These are phyloP conservation scores for Citrus australasica DNA, from an alignment of 345 rosid genomes.

Conservation along the genomic window DNA sequence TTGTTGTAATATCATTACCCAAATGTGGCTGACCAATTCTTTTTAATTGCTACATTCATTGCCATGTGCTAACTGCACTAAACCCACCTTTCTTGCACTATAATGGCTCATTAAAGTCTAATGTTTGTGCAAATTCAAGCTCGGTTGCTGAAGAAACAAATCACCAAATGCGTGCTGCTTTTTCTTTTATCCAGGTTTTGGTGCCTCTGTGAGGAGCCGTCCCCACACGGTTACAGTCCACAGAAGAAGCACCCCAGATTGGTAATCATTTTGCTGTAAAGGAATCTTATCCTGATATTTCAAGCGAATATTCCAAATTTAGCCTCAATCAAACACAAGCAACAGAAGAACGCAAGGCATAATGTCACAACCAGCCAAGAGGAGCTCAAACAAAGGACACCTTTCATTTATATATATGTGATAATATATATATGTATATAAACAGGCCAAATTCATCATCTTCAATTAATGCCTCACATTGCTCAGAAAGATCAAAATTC, in stretches of 20 bases:
- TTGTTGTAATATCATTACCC: background rate
- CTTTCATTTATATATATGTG: conserved; percentile 7
- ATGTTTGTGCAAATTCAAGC: background rate
- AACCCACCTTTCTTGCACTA: background rate
- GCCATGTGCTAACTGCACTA: background rate
- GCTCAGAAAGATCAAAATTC: background rate
- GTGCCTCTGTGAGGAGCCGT: background rate
- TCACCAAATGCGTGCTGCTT: background rate
- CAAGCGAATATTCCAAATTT: conserved; percentile 27
- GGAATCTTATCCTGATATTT: conserved; percentile 29
- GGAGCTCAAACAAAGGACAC: conserved; percentile 23
- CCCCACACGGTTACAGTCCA: background rate
- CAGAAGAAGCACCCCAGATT: background rate
- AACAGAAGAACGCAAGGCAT: background rate
- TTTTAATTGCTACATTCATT: background rate
- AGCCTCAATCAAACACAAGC: conserved; percentile 4
- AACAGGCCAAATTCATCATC: background rate
- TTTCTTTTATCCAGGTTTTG: background rate
- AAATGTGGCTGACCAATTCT: too few species aligned
- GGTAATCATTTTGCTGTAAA: conserved; percentile 12
- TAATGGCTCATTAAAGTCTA: too few species aligned
- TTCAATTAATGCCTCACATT: conserved; percentile 6
- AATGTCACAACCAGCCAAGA: conserved; percentile 15
- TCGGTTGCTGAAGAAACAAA: background rate
- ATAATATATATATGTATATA: background rate